These are phyloP conservation scores for Colletotrichum scovillei DNA, from an alignment of 2,329 filamentous ascomycete genomes.

Conservation along the genomic window DNA sequence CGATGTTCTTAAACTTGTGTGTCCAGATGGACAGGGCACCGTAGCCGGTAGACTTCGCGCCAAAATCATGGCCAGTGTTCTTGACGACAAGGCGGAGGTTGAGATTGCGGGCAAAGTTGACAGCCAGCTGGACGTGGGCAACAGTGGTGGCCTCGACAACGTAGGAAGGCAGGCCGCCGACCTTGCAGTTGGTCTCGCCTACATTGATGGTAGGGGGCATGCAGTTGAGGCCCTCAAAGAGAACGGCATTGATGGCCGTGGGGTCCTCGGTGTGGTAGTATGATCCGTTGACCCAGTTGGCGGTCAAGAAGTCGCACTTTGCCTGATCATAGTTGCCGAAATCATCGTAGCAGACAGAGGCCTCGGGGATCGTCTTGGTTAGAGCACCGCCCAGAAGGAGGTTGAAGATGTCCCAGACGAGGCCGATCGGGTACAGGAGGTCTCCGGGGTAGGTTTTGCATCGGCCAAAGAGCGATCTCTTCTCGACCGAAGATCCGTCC, in stretches of 20 bases:
- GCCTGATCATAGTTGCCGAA: slow-evolving; percentile 45
- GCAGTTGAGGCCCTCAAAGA: slow-evolving; percentile 43
- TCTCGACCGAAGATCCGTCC: slow-evolving; percentile 34
- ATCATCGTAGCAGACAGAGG: slow-evolving; percentile 46
- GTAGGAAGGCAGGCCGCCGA: slow-evolving; percentile 39
- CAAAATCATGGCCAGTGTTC: slow-evolving; percentile 55
- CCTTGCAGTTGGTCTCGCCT: slow-evolving; percentile 30
- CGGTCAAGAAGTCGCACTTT: slow-evolving; percentile 44
- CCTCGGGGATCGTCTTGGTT: slow-evolving; percentile 46
- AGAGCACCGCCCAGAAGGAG: slow-evolving; percentile 46
- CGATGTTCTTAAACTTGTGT: slow-evolving; percentile 57
- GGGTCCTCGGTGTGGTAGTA: slow-evolving; percentile 43
- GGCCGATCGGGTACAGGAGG: slow-evolving; percentile 41
- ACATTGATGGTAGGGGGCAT: slow-evolving; percentile 38
- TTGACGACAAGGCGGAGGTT: slow-evolving; percentile 57
- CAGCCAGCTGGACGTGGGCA: slow-evolving; percentile 46
- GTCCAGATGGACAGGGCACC: slow-evolving; percentile 67
- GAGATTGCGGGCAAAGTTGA: slow-evolving; percentile 56
- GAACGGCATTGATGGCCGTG: slow-evolving; percentile 41
- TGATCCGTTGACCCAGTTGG: slow-evolving; percentile 42
- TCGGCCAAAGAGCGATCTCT: slow-evolving; percentile 37
- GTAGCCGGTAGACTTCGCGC: slow-evolving; percentile 57
- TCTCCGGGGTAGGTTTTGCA: slow-evolving; percentile 51
- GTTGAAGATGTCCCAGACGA: slow-evolving; percentile 49
- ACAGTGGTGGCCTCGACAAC: slow-evolving; percentile 49